These are phyloP conservation scores for Cardiospermum halicacabum DNA, from an alignment of 345 rosid species.

Conservation along the genomic window DNA sequence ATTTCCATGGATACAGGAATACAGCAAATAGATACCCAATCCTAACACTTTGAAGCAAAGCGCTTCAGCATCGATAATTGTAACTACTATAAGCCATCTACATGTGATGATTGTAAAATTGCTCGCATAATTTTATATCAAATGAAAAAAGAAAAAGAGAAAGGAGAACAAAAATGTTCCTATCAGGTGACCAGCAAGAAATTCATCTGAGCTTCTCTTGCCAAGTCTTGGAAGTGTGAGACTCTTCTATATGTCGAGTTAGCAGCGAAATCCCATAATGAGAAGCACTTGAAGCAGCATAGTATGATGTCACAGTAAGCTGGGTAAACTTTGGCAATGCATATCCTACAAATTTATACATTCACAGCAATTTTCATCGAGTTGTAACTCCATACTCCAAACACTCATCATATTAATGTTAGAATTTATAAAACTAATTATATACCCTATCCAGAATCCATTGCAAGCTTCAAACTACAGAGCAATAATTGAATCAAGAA, in stretches of 20 bases:
- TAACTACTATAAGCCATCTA: too few relatives aligned
- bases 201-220: slow-evolving; percentile 43
- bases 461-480: background rate
- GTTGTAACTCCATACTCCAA: background rate
- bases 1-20: too few relatives aligned
- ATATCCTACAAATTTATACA: slow-evolving; percentile 47
- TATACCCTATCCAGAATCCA: background rate
- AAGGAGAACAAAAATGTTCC: too few relatives aligned
- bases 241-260: slow-evolving; percentile 70
- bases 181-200: slow-evolving; percentile 15
- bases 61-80: too few relatives aligned
- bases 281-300: slow-evolving; percentile 89
- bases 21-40: too few relatives aligned
- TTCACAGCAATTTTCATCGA: slow-evolving; percentile 14
- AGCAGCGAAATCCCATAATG: slow-evolving; percentile 80
- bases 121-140: slow-evolving; percentile 3
- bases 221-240: slow-evolving; percentile 37
- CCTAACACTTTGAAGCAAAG: too few relatives aligned
- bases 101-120: too few relatives aligned
- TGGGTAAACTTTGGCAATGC: slow-evolving; percentile 82
- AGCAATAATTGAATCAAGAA: background rate
- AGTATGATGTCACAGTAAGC: slow-evolving; percentile 79
- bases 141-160: too few relatives aligned
- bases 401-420: background rate
- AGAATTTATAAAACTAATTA: background rate